Evolutionary conservation across 495 filamentous ascomycete species (phyloP).

Genomic region (Neurospora sp.): DNA sequence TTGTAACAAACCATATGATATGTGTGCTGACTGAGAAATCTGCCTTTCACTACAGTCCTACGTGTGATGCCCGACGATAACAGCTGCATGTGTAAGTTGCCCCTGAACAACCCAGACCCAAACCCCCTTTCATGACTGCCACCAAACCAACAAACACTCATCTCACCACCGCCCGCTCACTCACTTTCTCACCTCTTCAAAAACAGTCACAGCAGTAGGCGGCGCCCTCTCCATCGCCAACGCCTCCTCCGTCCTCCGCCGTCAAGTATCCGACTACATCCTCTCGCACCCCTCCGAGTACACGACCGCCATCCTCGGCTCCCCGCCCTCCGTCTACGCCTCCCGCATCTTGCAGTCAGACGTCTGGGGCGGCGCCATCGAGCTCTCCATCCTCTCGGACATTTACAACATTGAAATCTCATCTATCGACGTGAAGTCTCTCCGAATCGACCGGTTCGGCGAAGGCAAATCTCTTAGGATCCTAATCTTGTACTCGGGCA

Average conservation of each 20-base stretch:
- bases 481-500: conserved; percentile 83
- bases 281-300: conserved; percentile 61
- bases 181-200: neutral
- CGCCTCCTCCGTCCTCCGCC: conserved; percentile 50
- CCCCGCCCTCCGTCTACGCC: conserved; percentile 67
- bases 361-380: conserved; percentile 89
- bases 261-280: conserved; percentile 73
- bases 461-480: conserved; percentile 59
- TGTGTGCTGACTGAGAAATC: too few relatives aligned
- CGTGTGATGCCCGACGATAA: conserved; percentile 98
- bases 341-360: conserved; percentile 70
- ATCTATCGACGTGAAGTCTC: conserved; percentile 56
- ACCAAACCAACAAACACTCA: neutral
- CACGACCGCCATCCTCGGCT: conserved; percentile 64
- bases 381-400: conserved; percentile 73
- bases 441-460: conserved; percentile 62
- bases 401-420: conserved; percentile 83
- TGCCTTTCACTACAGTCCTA: conserved; percentile 40
- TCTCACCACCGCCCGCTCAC: neutral
- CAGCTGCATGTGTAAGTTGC: conserved; percentile 59
- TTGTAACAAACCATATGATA: too few relatives aligned
- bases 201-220: conserved; percentile 66
- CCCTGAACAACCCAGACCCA: too few relatives aligned
- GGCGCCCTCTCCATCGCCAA: conserved; percentile 48
- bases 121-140: too few relatives aligned